Conservation (phyloP, 306 rosid species). For the Castanopsis chinensis region DNA sequence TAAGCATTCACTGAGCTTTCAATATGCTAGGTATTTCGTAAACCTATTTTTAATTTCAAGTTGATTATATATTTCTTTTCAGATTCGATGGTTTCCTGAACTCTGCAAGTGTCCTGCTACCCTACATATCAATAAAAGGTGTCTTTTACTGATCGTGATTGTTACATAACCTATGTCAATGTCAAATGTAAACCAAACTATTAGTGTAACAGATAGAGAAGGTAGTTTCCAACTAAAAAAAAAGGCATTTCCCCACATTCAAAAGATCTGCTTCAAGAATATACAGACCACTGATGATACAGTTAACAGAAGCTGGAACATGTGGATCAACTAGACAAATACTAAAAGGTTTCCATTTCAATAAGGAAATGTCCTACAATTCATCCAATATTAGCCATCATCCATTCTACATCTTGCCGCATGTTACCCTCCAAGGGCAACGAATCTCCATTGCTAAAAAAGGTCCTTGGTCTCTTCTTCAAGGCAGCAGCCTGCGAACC, state of each 20-base stretch:
- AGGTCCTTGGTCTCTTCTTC: slow-evolving; percentile 51
- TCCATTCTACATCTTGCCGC: slow-evolving; percentile 53
- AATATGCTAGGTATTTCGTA: no score
- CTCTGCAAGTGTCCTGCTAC: not conserved
- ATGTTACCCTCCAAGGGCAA: slow-evolving; percentile 41
- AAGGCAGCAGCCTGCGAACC: slow-evolving; percentile 26
- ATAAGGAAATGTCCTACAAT: not conserved
- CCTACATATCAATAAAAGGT: not conserved
- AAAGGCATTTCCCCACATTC: slow-evolving; percentile 10
- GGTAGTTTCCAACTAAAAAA: slow-evolving; percentile 1
- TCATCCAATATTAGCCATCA: slow-evolving; percentile 53
- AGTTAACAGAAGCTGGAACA: slow-evolving; percentile 4
- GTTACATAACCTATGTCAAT: not conserved
- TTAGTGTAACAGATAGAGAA: not conserved
- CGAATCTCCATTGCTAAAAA: slow-evolving; percentile 40
- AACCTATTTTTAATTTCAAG: no score
- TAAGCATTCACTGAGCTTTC: no score
- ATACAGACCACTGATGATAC: slow-evolving; percentile 25
- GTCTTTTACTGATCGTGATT: not conserved
- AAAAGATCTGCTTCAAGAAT: slow-evolving; percentile 25
- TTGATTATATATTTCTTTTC: no score
- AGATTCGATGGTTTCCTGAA: no score
- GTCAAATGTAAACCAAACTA: not conserved
- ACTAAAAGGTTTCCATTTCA: not conserved
- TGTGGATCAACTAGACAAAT: slow-evolving; percentile 16